These are phyloP conservation scores for Ricinus communis DNA, from an alignment of 345 rosid species.

Conservation along the genomic window DNA sequence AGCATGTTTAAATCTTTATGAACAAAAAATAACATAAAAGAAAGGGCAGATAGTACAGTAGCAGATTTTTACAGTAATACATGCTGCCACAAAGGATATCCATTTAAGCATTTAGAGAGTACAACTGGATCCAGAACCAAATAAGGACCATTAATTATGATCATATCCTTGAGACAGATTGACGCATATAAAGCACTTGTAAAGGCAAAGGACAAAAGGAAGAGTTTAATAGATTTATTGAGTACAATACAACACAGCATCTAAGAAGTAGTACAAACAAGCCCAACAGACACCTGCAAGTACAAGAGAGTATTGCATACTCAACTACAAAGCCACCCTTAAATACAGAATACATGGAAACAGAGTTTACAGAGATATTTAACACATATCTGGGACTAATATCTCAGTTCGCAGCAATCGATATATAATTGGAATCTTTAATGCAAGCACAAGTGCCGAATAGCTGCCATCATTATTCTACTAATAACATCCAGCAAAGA, in stretches of 20 bases:
- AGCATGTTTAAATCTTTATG: constrained; percentile 2
- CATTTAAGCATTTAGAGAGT: neutral
- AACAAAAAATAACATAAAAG: neutral
- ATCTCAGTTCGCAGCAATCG: neutral
- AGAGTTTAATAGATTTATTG: neutral
- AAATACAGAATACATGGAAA: neutral
- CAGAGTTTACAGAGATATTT: neutral
- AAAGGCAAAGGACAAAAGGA: neutral
- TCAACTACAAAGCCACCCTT: constrained; percentile 8
- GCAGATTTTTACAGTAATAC: constrained; percentile 1
- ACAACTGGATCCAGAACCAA: constrained; percentile 7
- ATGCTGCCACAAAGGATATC: neutral
- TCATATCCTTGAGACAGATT: neutral
- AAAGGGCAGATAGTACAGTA: too few species aligned
- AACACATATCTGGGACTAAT: neutral
- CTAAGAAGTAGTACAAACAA: constrained; percentile 6
- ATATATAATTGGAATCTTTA: constrained; percentile 5
- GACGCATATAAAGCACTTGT: neutral
- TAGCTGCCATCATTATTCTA: constrained; percentile 7
- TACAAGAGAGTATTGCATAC: constrained; percentile 2
- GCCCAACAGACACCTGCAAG: constrained; percentile 19
- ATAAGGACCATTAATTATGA: neutral
- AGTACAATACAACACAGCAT: constrained; percentile 12
- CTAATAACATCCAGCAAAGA: constrained; percentile 12
- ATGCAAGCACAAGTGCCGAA: constrained; percentile 3